A percentile compares a stretch with the other conserved stretches of the same genome.
Conservation (phyloP, 768 basidiomycete genomes). For the Amylocystis lapponica region DNA sequence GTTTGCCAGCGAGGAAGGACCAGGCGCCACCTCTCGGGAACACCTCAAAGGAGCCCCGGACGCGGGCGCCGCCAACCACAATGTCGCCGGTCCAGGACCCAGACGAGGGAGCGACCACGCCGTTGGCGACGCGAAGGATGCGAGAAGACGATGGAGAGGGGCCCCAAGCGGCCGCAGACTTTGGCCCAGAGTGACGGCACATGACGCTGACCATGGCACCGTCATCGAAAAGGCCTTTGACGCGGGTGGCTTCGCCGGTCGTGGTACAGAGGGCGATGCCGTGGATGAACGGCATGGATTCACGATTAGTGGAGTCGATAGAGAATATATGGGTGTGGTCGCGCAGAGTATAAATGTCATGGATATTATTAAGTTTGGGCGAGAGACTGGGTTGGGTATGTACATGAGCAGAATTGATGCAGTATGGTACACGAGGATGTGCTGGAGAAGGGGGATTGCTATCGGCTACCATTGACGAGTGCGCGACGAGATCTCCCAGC, state of each 20-base stretch:
- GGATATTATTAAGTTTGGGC: neutral
- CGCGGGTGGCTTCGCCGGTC: slow-evolving; percentile 6
- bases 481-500: neutral
- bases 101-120: slow-evolving; percentile 5
- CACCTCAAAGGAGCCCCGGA: slow-evolving; percentile 4
- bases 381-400: neutral
- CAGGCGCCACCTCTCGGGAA: slow-evolving; percentile 6
- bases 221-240: slow-evolving; percentile 21
- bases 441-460: neutral
- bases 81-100: slow-evolving; percentile 8
- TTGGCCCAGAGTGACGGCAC: slow-evolving; percentile 5
- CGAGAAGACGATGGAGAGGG: slow-evolving; percentile 7
- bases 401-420: neutral
- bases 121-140: slow-evolving; percentile 30
- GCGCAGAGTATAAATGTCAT: neutral
- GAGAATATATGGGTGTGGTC: no score
- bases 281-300: neutral
- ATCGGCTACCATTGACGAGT: neutral
- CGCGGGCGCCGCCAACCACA: neutral
- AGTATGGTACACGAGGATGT: neutral
- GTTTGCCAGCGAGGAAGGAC: slow-evolving; percentile 10
- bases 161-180: slow-evolving; percentile 7
- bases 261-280: no score
- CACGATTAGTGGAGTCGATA: no score
- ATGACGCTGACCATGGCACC: slow-evolving; percentile 28